These are phyloP conservation scores for Trichosanthes cucumerina DNA, from an alignment of 306 rosid genomes.

Conservation along the genomic window DNA sequence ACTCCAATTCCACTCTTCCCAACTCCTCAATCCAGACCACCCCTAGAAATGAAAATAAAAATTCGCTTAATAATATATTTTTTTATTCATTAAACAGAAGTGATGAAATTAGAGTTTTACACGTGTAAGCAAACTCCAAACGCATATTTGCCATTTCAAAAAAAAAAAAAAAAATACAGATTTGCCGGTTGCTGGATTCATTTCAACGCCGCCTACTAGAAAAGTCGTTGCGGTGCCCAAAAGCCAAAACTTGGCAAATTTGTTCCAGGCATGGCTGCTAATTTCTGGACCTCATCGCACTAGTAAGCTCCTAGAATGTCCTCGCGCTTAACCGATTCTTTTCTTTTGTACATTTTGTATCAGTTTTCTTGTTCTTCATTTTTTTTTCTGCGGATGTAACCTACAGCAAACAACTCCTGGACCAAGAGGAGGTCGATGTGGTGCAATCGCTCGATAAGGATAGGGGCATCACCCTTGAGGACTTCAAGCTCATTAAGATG, in stretches of 20 bases:
- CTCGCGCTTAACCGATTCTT: neutral
- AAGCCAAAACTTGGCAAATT: neutral
- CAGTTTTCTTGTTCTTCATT: conserved; percentile 6
- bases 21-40: too few species aligned
- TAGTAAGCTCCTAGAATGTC: conserved; percentile 27
- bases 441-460: conserved; percentile 68
- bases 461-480: conserved; percentile 75
- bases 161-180: too few species aligned
- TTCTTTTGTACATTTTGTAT: neutral
- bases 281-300: conserved; percentile 96
- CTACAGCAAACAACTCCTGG: conserved; percentile 65
- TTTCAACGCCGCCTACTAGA: neutral
- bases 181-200: neutral
- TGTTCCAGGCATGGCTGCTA: conserved; percentile 51
- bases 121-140: too few species aligned
- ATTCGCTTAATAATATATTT: too few species aligned
- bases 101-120: too few species aligned
- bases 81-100: too few species aligned
- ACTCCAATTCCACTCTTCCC: too few species aligned
- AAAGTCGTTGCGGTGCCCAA: neutral
- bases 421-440: conserved; percentile 89
- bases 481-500: conserved; percentile 90
- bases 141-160: too few species aligned
- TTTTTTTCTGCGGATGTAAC: conserved; percentile 10
- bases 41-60: too few species aligned